Conservation (phyloP, 129 eudicot genomes). For the Mikania micrantha region DNA sequence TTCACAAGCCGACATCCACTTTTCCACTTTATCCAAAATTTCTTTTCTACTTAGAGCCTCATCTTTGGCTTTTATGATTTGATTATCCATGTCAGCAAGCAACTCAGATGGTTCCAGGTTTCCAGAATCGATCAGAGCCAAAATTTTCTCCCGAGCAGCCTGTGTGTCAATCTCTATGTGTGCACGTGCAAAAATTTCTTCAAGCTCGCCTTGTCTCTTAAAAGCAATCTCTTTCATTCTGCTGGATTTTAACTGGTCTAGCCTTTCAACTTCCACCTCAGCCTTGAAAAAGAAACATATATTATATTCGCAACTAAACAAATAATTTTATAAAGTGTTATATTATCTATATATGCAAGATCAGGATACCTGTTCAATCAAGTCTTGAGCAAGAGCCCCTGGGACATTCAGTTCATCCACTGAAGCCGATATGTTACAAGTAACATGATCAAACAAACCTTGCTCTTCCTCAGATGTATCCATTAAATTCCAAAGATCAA, state of each 20-base stretch:
- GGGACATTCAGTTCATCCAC: conserved; percentile 49
- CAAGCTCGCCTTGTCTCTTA: conserved; percentile 70
- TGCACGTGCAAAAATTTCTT: conserved; percentile 60
- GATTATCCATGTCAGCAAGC: conserved; percentile 75
- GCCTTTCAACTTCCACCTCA: conserved; percentile 60
- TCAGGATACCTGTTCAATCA: conserved; percentile 51
- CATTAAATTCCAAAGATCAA: conserved; percentile 67
- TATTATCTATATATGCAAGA: not conserved
- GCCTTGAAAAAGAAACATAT: conserved; percentile 27
- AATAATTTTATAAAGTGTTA: not conserved
- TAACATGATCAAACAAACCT: conserved; percentile 42
- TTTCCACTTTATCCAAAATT: conserved; percentile 82
- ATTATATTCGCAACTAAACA: not conserved
- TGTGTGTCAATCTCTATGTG: conserved; percentile 63
- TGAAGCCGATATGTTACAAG: conserved; percentile 48
- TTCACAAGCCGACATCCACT: conserved; percentile 73
- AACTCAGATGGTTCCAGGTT: conserved; percentile 37
- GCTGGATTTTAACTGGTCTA: conserved; percentile 57
- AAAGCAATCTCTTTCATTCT: conserved; percentile 72
- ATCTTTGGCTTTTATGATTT: conserved; percentile 69
- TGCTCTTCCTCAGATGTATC: conserved; percentile 53
- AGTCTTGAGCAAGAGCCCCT: conserved; percentile 62
- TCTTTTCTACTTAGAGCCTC: conserved; percentile 72
- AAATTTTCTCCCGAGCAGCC: conserved; percentile 52
- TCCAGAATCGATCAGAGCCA: conserved; percentile 64